These are phyloP conservation scores for Phytophthora idaei DNA, from an alignment of 352 stramenopile genomes.

Conservation along the genomic window DNA sequence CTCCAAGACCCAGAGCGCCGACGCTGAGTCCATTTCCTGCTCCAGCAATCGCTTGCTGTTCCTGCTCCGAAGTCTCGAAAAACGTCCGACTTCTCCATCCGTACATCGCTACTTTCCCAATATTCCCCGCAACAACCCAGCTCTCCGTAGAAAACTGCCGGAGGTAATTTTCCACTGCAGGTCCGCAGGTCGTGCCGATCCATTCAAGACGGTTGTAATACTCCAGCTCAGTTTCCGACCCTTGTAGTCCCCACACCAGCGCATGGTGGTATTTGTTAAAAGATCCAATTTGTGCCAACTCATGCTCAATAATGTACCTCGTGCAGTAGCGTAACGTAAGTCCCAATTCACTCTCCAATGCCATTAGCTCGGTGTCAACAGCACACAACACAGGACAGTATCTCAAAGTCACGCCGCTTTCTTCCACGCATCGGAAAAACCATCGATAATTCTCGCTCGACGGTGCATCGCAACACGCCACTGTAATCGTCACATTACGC, in stretches of 20 bases:
- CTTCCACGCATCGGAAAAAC: slow-evolving; percentile 54
- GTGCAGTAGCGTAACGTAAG: slow-evolving; percentile 62
- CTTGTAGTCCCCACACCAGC: slow-evolving; percentile 59
- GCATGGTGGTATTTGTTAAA: slow-evolving; percentile 58
- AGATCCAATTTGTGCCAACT: slow-evolving; percentile 39
- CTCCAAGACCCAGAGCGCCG: slow-evolving; percentile 16
- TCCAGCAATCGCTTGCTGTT: slow-evolving; percentile 21
- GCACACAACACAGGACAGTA: slow-evolving; percentile 53
- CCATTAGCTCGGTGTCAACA: slow-evolving; percentile 41
- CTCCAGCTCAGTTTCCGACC: slow-evolving; percentile 46
- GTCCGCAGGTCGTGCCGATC: slow-evolving; percentile 54
- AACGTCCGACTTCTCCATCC: slow-evolving; percentile 61
- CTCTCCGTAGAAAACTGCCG: slow-evolving; percentile 52
- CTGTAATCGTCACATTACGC: slow-evolving; percentile 46
- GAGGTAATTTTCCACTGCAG: slow-evolving; percentile 45
- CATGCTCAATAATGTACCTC: slow-evolving; percentile 56
- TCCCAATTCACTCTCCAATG: slow-evolving; percentile 42
- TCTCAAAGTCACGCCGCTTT: slow-evolving; percentile 47
- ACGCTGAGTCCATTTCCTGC: background rate
- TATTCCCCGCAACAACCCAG: slow-evolving; percentile 54
- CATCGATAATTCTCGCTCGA: slow-evolving; percentile 53
- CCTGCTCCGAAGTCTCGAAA: slow-evolving; percentile 39
- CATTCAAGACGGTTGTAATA: slow-evolving; percentile 61
- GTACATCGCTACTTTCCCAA: slow-evolving; percentile 48
- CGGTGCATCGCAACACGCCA: slow-evolving; percentile 42